A percentile compares a stretch with the other conserved stretches of the same genome.
phyloP scores from a whole-genome alignment of 2,329 filamentous ascomycete genomes.

The Penicillium oxalicum region DNA sequence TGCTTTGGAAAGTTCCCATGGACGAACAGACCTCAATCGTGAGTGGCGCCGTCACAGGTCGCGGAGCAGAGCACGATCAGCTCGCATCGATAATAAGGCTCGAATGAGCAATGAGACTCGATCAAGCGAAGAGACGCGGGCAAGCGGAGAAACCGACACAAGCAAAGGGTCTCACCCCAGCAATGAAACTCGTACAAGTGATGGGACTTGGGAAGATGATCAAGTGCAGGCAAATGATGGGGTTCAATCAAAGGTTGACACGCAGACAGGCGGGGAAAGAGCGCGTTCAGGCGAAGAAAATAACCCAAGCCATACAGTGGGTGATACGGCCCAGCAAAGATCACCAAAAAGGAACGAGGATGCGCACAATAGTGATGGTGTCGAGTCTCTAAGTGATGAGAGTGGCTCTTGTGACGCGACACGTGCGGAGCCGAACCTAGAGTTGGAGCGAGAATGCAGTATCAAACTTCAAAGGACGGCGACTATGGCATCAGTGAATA shows the following conservation, averaged over 20 bases:
- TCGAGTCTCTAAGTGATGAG: background rate
- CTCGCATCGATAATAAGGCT: constrained; percentile 1
- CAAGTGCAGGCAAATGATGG: too few relatives aligned
- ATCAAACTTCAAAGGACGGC: too few relatives aligned
- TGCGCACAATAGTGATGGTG: background rate
- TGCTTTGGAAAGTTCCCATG: constrained; percentile 46
- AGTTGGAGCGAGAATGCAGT: background rate
- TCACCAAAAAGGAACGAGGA: background rate
- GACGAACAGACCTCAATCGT: constrained; percentile 41
- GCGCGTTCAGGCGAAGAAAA: too few relatives aligned
- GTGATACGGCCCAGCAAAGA: background rate
- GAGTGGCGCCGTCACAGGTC: constrained; percentile 3
- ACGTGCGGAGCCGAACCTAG: background rate
- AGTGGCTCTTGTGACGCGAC: background rate
- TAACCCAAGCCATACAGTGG: background rate
- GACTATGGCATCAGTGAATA: constrained; percentile 1
- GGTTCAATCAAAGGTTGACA: too few relatives aligned
- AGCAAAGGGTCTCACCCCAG: background rate
- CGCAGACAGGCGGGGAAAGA: too few relatives aligned
- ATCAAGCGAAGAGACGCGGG: too few relatives aligned
- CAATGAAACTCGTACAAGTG: background rate
- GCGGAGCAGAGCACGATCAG: constrained; percentile 1
- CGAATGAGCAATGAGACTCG: background rate
- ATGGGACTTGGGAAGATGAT: too few relatives aligned
- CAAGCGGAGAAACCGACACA: background rate